Conservation (phyloP, 805 yeast genomes). For the Schizosaccharomyces cryophilus region DNA sequence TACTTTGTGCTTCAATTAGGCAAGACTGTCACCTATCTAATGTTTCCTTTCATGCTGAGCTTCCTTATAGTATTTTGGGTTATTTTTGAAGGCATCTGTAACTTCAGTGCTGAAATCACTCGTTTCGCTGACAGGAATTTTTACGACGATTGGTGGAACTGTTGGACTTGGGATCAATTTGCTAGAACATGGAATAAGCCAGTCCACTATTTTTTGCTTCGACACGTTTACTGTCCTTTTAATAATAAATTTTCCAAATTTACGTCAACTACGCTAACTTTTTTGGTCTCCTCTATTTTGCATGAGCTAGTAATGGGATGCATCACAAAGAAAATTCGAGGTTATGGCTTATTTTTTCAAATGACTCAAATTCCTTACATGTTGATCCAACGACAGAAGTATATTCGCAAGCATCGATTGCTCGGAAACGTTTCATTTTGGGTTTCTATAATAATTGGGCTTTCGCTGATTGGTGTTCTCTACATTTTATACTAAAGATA, state of each 20-base stretch:
- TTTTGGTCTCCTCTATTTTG: slow-evolving; percentile 2
- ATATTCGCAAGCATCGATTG: background rate
- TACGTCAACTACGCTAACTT: slow-evolving; percentile 1
- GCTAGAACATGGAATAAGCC: slow-evolving; percentile 5
- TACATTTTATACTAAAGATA: background rate
- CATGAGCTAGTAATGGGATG: slow-evolving; percentile 4
- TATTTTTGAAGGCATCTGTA: slow-evolving; percentile 4
- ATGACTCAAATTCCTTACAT: slow-evolving; percentile 3
- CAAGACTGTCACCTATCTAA: background rate
- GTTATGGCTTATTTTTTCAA: slow-evolving; percentile 1
- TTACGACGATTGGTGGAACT: slow-evolving; percentile 5
- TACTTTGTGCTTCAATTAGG: background rate
- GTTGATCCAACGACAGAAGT: background rate
- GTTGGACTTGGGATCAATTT: slow-evolving; percentile 1
- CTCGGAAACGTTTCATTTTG: slow-evolving; percentile 4
- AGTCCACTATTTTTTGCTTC: slow-evolving; percentile 3
- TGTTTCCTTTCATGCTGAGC: background rate
- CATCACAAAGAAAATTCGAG: slow-evolving; percentile 1
- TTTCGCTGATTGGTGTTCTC: background rate
- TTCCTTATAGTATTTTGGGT: slow-evolving; percentile 4
- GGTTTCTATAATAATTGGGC: slow-evolving; percentile 1
- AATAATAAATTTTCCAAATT: background rate
- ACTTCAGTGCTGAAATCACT: slow-evolving; percentile 4
- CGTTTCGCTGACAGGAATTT: slow-evolving; percentile 3
- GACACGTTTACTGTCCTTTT: slow-evolving; percentile 4